Evolutionary conservation across 345 rosid species (phyloP), one percentile per base, ranked within the genome.

Genomic region (Pugionium dolabratum): DNA sequence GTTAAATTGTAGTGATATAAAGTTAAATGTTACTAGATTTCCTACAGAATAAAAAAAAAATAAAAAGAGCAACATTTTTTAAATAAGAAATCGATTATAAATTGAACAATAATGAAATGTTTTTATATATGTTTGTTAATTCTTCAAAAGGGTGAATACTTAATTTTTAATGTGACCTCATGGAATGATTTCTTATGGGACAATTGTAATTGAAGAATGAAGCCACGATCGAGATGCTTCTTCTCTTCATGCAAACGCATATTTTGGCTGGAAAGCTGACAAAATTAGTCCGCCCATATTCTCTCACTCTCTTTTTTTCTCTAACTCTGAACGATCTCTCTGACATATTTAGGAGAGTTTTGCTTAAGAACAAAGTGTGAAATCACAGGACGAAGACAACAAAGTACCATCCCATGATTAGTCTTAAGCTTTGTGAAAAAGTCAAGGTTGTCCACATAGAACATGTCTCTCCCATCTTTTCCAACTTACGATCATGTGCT

Each of bases 351-450:
- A 41, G 60, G 59, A 48, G 66, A 44, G 66, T 49, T 72, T 64
- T 59, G 76, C 76, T 49, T 72, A 65, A 72, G 71, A 72, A 61
- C 66, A 52, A 72, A 72, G 76, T 65, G 55, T 59, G 56, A 72
- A 65, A 59, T 65, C 61, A 59, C 18, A 59, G 65, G 66, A 72
- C 48, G 76, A 72, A 59, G 61, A 51, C 71, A 58, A 65, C 54
- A 72, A 65, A 65, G 64, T 51, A 59, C 55, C 55, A 72, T 58
- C 55, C 71, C 66, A 72, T 72, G 71, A 72, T 72, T 72, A 59
- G 50, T 52, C 62, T 67, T 51, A 72, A 51, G 71, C 76, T 59
- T 72, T 37, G 61, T 65, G 55, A 65, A 43, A 72, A 72, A 72
- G 76, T 72, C 71, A 72, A 72, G 76, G 66, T 33, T 71, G 75